phyloP scores from a whole-genome alignment of 495 filamentous ascomycete genomes.

The Aspergillus ellipticus region DNA sequence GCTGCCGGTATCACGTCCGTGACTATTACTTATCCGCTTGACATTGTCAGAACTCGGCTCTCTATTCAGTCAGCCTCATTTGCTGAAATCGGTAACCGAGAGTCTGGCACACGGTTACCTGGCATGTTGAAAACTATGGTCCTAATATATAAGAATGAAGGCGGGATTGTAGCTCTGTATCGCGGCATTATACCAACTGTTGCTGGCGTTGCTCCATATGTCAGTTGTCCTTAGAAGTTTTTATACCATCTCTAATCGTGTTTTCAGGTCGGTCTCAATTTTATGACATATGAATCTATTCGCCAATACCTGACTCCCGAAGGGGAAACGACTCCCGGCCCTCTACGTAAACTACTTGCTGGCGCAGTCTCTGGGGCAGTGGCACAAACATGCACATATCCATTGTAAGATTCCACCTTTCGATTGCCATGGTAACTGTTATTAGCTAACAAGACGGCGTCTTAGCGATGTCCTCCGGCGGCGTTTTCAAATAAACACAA shows the following conservation, averaged over 20 bases:
- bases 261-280: conserved; percentile 89
- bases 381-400: conserved; percentile 96
- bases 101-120: conserved; percentile 59
- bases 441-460: not conserved
- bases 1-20: conserved; percentile 93
- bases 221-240: conserved; percentile 41
- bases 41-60: conserved; percentile 91
- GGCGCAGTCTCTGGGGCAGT: conserved; percentile 93
- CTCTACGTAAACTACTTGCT: conserved; percentile 76
- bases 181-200: conserved; percentile 91
- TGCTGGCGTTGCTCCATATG: conserved; percentile 92
- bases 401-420: conserved; percentile 66
- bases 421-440: not conserved
- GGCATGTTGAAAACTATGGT: conserved; percentile 89
- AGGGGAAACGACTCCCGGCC: conserved; percentile 77
- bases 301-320: conserved; percentile 82
- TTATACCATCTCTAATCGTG: not conserved
- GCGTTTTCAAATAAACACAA: conserved; percentile 97
- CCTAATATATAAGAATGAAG: conserved; percentile 85
- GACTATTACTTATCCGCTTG: conserved; percentile 74
- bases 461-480: conserved; percentile 87
- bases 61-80: conserved; percentile 97
- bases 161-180: conserved; percentile 79
- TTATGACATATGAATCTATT: conserved; percentile 93
- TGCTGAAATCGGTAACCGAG: conserved; percentile 56